phyloP scores from a whole-genome alignment of 768 basidiomycete genomes.

The Amanita fuliginea region DNA sequence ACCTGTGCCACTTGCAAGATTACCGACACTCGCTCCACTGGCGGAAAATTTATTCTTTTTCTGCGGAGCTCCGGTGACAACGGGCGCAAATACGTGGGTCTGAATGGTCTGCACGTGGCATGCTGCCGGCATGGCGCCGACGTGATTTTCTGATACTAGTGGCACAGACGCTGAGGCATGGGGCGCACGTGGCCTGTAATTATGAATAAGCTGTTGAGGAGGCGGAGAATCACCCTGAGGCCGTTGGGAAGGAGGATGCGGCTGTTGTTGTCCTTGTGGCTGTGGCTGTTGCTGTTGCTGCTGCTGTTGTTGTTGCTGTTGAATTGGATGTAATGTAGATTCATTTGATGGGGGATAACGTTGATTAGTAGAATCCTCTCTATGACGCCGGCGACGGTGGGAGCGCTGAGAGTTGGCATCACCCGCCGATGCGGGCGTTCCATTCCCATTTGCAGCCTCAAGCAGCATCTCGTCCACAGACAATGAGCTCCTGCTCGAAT shows the following conservation, averaged over 20 bases:
- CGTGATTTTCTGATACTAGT: slow-evolving; percentile 8
- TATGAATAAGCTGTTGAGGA: slow-evolving; percentile 1
- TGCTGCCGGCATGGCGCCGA: slow-evolving; percentile 9
- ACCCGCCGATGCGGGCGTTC: neutral
- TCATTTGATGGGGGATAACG: slow-evolving; percentile 1
- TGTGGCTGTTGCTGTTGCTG: neutral
- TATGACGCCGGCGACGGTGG: slow-evolving; percentile 4
- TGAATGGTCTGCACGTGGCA: slow-evolving; percentile 32
- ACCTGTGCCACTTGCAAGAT: neutral
- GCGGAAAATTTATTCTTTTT: slow-evolving; percentile 49
- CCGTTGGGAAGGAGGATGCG: neutral
- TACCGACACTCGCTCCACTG: slow-evolving; percentile 9
- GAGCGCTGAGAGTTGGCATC: slow-evolving; percentile 2
- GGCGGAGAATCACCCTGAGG: slow-evolving; percentile 3
- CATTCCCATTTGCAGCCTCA: slow-evolving; percentile 13
- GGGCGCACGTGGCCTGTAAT: slow-evolving; percentile 6
- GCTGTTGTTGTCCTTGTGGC: neutral
- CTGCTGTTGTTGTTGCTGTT: neutral
- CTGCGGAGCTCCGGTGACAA: slow-evolving; percentile 60
- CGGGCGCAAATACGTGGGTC: slow-evolving; percentile 64
- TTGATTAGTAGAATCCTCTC: neutral
- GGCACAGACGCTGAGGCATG: slow-evolving; percentile 7
- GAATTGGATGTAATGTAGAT: neutral
- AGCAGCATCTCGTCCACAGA: slow-evolving; percentile 36
- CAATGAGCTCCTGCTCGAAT: slow-evolving; percentile 24